Percentiles rank a stretch among this genome's conserved stretches.
Conservation (phyloP, 352 stramenopile genomes). For the Stephanocyclus meneghinianus region DNA sequence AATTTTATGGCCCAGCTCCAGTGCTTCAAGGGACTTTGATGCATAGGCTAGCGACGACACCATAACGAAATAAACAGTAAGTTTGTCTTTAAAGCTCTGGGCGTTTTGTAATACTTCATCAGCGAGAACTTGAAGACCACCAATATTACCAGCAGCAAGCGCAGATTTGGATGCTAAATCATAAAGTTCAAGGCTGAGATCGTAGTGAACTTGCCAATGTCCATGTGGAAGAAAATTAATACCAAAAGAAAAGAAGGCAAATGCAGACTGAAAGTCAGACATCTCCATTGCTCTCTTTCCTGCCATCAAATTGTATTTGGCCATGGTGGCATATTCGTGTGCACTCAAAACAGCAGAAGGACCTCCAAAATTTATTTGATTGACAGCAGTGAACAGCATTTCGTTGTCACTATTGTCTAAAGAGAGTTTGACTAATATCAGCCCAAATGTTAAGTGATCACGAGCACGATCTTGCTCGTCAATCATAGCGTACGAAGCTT, state of each 20-base stretch:
- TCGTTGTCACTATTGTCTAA: slow-evolving; percentile 6
- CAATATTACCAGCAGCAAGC: slow-evolving; percentile 10
- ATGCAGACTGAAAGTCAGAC: slow-evolving; percentile 36
- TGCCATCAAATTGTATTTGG: neutral
- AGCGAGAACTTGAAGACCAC: slow-evolving; percentile 14
- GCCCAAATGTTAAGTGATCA: slow-evolving; percentile 2
- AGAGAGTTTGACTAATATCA: neutral
- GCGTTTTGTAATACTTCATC: slow-evolving; percentile 22
- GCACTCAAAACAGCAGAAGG: slow-evolving; percentile 9
- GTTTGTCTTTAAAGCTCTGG: slow-evolving; percentile 24
- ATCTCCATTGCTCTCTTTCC: slow-evolving; percentile 33
- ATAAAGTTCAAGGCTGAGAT: neutral
- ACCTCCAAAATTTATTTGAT: slow-evolving; percentile 43
- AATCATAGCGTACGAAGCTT: too few relatives aligned
- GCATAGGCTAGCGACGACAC: neutral
- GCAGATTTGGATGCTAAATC: slow-evolving; percentile 19
- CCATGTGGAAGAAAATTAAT: slow-evolving; percentile 26
- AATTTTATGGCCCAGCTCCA: slow-evolving; percentile 7
- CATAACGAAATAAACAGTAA: slow-evolving; percentile 10
- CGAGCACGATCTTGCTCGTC: neutral
- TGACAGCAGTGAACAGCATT: slow-evolving; percentile 34
- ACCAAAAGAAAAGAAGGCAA: slow-evolving; percentile 24
- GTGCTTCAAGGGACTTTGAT: neutral
- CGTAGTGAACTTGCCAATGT: slow-evolving; percentile 44
- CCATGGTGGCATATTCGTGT: neutral